phyloP scores from a whole-genome alignment of 2,329 filamentous ascomycete genomes.

The Alternaria burnsii region DNA sequence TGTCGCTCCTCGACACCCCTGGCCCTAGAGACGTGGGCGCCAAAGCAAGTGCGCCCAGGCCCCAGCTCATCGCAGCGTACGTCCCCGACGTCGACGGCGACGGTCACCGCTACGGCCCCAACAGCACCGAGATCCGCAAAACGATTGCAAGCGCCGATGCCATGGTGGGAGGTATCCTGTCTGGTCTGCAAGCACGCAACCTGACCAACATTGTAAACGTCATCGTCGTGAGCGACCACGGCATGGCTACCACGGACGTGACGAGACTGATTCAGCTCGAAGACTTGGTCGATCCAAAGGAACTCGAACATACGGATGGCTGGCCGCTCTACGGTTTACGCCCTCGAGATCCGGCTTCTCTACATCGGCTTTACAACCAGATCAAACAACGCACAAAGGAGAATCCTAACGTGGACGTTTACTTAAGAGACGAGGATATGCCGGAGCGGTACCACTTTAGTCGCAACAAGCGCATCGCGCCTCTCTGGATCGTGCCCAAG shows the following conservation, averaged over 20 bases:
- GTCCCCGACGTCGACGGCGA: conserved; percentile 90
- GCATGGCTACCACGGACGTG: conserved; percentile 92
- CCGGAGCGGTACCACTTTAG: conserved; percentile 91
- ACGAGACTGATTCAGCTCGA: conserved; percentile 87
- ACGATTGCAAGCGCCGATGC: conserved; percentile 82
- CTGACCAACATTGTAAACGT: conserved; percentile 91
- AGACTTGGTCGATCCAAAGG: conserved; percentile 78
- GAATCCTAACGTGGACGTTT: conserved; percentile 81
- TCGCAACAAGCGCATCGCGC: conserved; percentile 87
- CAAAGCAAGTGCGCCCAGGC: conserved; percentile 65
- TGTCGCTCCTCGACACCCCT: conserved; percentile 85
- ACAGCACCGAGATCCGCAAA: conserved; percentile 85
- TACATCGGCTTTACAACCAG: conserved; percentile 72
- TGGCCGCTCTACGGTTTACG: conserved; percentile 93
- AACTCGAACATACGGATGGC: conserved; percentile 86
- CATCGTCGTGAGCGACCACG: conserved; percentile 95
- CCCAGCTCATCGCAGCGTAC: conserved; percentile 92
- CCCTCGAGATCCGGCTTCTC: conserved; percentile 73
- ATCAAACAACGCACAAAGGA: conserved; percentile 62
- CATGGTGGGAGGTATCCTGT: conserved; percentile 81
- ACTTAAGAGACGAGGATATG: conserved; percentile 87
- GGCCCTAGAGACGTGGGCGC: conserved; percentile 69
- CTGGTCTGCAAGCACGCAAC: conserved; percentile 80
- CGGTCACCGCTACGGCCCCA: conserved; percentile 89
- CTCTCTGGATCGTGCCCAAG: conserved; percentile 92